Evolutionary conservation across 2,329 filamentous ascomycete genomes (phyloP).

Genomic region (Polychaeton citri): DNA sequence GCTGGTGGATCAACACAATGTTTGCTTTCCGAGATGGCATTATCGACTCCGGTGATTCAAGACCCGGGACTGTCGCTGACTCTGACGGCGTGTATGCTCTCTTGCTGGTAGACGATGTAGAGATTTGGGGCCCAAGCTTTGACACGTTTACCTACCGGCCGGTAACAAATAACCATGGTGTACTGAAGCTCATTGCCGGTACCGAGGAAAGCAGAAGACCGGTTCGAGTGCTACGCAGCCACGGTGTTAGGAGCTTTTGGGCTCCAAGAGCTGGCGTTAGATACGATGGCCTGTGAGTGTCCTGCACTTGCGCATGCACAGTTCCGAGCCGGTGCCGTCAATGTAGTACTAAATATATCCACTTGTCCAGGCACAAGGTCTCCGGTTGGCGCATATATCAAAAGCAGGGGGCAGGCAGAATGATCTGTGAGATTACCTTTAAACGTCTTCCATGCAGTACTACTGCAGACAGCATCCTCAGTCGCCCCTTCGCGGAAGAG

Average conservation of each 20-base stretch:
- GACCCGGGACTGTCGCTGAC: slow-evolving; percentile 31
- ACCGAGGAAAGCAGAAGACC: slow-evolving; percentile 27
- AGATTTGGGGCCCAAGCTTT: slow-evolving; percentile 21
- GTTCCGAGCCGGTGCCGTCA: background rate
- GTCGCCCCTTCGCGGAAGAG: slow-evolving; percentile 29
- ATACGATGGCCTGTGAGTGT: slow-evolving; percentile 35
- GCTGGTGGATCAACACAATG: slow-evolving; percentile 37
- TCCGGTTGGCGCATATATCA: slow-evolving; percentile 28
- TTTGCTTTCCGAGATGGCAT: slow-evolving; percentile 36
- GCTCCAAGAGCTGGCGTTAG: slow-evolving; percentile 33
- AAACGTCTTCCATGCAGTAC: slow-evolving; percentile 18
- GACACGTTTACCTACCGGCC: slow-evolving; percentile 29
- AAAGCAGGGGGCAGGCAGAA: slow-evolving; percentile 11
- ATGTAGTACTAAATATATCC: background rate
- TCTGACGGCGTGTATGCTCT: slow-evolving; percentile 32
- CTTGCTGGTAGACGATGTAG: slow-evolving; percentile 26
- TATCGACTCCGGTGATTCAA: slow-evolving; percentile 28
- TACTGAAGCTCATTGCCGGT: slow-evolving; percentile 30
- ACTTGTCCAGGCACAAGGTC: slow-evolving; percentile 19
- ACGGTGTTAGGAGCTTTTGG: slow-evolving; percentile 31
- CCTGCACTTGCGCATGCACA: background rate
- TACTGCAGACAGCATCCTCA: slow-evolving; percentile 24
- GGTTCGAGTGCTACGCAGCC: slow-evolving; percentile 31
- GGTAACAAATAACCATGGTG: slow-evolving; percentile 25
- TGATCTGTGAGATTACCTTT: slow-evolving; percentile 28